Percentiles rank a stretch among this genome's conserved stretches.
Evolutionary conservation across 768 basidiomycete genomes (phyloP).

Genomic region (Suillus bovinus): DNA sequence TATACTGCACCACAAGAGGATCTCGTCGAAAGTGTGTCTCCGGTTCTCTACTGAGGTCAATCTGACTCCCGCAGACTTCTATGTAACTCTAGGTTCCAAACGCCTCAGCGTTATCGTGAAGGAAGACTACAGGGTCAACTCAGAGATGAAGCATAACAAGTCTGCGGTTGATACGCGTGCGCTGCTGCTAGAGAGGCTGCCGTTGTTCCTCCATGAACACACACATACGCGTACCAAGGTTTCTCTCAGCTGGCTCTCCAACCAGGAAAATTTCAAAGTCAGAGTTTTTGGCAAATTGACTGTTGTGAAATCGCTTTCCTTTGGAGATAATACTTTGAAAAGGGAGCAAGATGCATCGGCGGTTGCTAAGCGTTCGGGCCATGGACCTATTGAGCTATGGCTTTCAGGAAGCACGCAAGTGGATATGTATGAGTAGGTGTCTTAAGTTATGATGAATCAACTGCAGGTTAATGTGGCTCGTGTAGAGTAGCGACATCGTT

Average conservation of each 20-base stretch:
- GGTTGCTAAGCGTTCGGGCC: constrained; percentile 53
- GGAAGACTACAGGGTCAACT: constrained; percentile 69
- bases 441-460: constrained; percentile 3
- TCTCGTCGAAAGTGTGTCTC: constrained; percentile 69
- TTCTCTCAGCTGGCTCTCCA: constrained; percentile 65
- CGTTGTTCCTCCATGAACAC: constrained; percentile 91
- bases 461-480: constrained; percentile 9
- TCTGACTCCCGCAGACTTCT: constrained; percentile 55
- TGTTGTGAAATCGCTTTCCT: constrained; percentile 60
- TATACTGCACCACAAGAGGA: constrained; percentile 89
- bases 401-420: constrained; percentile 72
- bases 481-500: constrained; percentile 81
- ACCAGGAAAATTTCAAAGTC: constrained; percentile 66
- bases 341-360: constrained; percentile 74
- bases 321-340: constrained; percentile 48
- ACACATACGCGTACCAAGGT: constrained; percentile 63
- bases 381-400: constrained; percentile 73
- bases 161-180: constrained; percentile 51
- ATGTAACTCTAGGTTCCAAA: constrained; percentile 71
- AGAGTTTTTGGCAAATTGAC: constrained; percentile 64
- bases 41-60: not conserved
- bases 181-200: constrained; percentile 79
- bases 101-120: constrained; percentile 71
- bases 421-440: constrained; percentile 90
- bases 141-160: constrained; percentile 50